Evolutionary conservation across 2,329 filamentous ascomycete genomes (phyloP).

Genomic region (Phaeosphaeria sp.): DNA sequence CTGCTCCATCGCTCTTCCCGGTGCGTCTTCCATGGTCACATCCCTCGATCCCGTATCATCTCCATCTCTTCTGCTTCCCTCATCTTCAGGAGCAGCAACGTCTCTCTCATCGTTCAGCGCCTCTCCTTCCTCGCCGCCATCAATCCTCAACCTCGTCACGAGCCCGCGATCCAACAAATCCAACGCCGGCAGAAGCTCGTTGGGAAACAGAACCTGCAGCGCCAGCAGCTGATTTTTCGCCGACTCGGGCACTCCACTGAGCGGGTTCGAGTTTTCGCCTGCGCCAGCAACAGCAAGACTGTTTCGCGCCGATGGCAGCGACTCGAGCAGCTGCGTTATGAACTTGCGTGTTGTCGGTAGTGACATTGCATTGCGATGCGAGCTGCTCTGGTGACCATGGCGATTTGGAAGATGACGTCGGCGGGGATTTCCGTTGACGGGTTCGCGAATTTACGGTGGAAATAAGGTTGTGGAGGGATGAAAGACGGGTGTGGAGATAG

Average conservation of each 20-base stretch:
- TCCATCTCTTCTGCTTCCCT: not conserved
- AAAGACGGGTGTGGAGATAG: slow-evolving; percentile 16
- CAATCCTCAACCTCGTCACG: slow-evolving; percentile 62
- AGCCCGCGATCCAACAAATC: slow-evolving; percentile 84
- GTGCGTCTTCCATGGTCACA: not conserved
- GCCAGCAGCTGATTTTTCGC: slow-evolving; percentile 68
- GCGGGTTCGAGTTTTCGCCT: slow-evolving; percentile 52
- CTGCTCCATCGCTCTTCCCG: not conserved
- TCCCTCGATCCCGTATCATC: not conserved
- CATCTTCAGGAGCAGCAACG: not conserved
- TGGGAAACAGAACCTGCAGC: slow-evolving; percentile 84
- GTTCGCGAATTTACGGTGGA: slow-evolving; percentile 18
- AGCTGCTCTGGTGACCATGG: slow-evolving; percentile 8
- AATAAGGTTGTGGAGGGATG: slow-evolving; percentile 28
- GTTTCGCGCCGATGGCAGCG: slow-evolving; percentile 22
- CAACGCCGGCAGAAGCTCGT: slow-evolving; percentile 80
- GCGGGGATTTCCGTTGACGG: slow-evolving; percentile 11
- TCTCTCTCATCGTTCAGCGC: not conserved
- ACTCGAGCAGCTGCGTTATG: slow-evolving; percentile 42
- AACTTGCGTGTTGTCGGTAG: slow-evolving; percentile 37
- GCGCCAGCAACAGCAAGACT: too few species aligned
- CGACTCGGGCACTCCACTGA: slow-evolving; percentile 33
- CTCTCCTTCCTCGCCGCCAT: not conserved
- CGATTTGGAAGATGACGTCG: slow-evolving; percentile 20
- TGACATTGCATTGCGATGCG: slow-evolving; percentile 17